Evolutionary conservation across 2,329 filamentous ascomycete species (phyloP), one percentile per base, ranked within the genome.

Genomic region (Penicillium palitans): DNA sequence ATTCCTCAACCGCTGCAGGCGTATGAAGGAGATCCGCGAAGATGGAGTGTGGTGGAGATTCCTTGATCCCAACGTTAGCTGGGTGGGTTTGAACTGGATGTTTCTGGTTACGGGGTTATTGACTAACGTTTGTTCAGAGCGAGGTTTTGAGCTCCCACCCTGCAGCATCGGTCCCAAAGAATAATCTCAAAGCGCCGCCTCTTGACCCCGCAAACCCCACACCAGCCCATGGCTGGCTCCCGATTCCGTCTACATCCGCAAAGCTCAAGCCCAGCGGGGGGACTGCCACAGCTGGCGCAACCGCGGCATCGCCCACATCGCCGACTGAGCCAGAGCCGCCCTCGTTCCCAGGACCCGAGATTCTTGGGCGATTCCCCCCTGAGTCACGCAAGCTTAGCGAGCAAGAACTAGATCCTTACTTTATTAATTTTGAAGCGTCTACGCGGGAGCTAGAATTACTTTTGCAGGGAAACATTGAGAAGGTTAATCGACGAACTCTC

Each of bases 31-130:
- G 58, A 88, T 99, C 29, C 84, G 91, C 53, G 90, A 92, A 60
- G 95, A 99, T 71, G 93, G 93, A 3, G 93, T 99, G 27, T 96
- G 93, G 87, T 97, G 93, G 93, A 89, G 92, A 66, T 99, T 99
- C 72, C 82, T 99, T 35, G 95, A 99, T 73, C 95, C 96, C 12
- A 98, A 99, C 73, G 93, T 93, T 25, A 98, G 95, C 84, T 99
- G 95, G 95, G 92, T 96, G 85, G 60, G 81, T 72, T 49, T 6
- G 13, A 35, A 7, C 6, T 25, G 15, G 29, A 31, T 24, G 13
- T 10, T 21, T 13, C 31, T 37, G 31, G 39, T 67, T 27, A 25
- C 27, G 33, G 46, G n/a, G 37, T 24, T 42, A 42, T 13, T 78
- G 61, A 79, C 61, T 50, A 39, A 51, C 24, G 12, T 40, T 27